These are phyloP conservation scores for Fraxinus cuspidata DNA, from an alignment of 257 asterid species.

Conservation along the genomic window DNA sequence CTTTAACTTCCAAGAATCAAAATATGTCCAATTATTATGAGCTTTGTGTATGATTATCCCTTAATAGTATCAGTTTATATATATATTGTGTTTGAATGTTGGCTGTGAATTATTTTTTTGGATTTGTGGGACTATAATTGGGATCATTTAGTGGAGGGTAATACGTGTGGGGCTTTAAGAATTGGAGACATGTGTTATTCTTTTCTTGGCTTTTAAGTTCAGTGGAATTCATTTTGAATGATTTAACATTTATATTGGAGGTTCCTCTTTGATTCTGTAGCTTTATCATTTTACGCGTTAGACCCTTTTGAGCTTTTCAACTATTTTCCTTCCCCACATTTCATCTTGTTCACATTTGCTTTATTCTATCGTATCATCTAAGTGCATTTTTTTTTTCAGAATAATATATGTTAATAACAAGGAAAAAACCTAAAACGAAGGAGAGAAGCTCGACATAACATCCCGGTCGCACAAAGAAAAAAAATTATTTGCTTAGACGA, in stretches of 20 bases:
- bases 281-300: slow-evolving; percentile 25
- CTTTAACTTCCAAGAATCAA: background rate
- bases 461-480: too few relatives aligned
- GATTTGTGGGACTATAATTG: slow-evolving; percentile 20
- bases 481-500: too few relatives aligned
- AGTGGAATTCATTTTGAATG: background rate
- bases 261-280: background rate
- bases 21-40: background rate
- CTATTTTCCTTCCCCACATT: background rate
- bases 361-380: slow-evolving; percentile 7
- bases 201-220: slow-evolving; percentile 15
- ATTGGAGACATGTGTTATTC: too few relatives aligned
- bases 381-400: too few relatives aligned
- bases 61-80: slow-evolving; percentile 1
- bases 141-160: slow-evolving; percentile 16
- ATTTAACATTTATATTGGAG: background rate
- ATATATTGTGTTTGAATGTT: background rate
- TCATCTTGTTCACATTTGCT: slow-evolving; percentile 32
- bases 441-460: too few relatives aligned
- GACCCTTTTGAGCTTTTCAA: background rate
- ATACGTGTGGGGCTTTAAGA: slow-evolving; percentile 20
- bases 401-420: too few relatives aligned
- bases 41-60: background rate
- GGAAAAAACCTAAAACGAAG: too few relatives aligned
- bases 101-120: background rate